Conservation (phyloP, 139 green algal genomes). For the Chlamydomonas sp. region DNA sequence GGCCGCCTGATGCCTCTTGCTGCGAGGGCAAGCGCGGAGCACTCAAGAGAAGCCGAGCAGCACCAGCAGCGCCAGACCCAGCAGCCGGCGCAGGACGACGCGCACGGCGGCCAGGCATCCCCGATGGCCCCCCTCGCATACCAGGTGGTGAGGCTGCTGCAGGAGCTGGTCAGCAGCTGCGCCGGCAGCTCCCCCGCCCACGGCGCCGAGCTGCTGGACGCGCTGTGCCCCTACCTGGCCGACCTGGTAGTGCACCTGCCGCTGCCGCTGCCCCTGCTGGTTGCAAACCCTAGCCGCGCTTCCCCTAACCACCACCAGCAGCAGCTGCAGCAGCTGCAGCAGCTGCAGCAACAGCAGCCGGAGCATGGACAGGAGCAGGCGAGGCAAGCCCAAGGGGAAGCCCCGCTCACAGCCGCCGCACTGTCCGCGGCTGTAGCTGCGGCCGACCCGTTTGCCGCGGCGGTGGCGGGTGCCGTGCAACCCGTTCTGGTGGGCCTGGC, state of each 20-base stretch:
- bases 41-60: too few relatives aligned
- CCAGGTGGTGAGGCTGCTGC: conserved; percentile 13
- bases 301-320: not conserved
- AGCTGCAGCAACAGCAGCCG: not conserved
- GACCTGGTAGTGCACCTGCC: not conserved
- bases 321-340: not conserved
- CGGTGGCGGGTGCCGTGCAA: too few relatives aligned
- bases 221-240: conserved; percentile 4
- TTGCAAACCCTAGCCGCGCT: too few relatives aligned
- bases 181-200: conserved; percentile 16
- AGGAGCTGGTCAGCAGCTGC: not conserved
- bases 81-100: not conserved
- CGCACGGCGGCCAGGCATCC: not conserved
- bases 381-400: too few relatives aligned
- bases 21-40: too few relatives aligned
- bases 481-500: not conserved
- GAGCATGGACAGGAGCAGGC: too few relatives aligned
- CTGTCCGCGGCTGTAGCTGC: not conserved
- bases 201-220: conserved; percentile 23
- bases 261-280: too few relatives aligned
- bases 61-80: too few relatives aligned
- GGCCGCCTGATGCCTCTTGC: too few relatives aligned
- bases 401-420: not conserved
- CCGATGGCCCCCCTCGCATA: not conserved
- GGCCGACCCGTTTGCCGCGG: not conserved